Base-by-base conservation (phyloP, 352 stramenopile genomes). In the Globisporangium cederbergense region DNA sequence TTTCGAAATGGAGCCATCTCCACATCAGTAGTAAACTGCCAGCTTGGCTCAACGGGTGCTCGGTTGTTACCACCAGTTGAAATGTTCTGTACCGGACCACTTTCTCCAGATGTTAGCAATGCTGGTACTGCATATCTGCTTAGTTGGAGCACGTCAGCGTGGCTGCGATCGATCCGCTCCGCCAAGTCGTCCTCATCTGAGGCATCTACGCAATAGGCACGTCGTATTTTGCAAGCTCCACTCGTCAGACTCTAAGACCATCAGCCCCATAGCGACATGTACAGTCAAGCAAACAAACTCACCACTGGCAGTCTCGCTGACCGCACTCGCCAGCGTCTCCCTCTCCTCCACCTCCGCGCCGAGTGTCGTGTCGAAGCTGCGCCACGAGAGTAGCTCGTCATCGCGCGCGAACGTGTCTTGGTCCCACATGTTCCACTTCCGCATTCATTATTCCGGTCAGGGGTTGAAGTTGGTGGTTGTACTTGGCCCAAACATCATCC, bases 321-420 rank as follows among this genome's bases (percentile, higher is more conserved):
- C 18, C 4, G 4, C 62, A 36, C 65, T 45, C 8, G n/a, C 13
- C 16, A 45, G 47, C 22, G 25, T 5, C 25, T 62, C 46, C 10
- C 28, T 30, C 4, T 16, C 13, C 18, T 58, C 49, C 14, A 25
- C 40, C 1, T 75, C 65, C 0, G 57, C 25, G 9, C 58, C 53
- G 7, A 65, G 65, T 36, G 64, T 45, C 10, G 72, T 75, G 55
- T 77, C 72, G 2, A 80, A 63, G 61, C 71, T 80, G 46, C 71
- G 71, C 73, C 71, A 80, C 36, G 73, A 80, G 62, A 80, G 62
- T 65, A 72, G 40, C 34, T 80, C 73, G 43, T 80, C 73, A 42
- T 80, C 68, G 36, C 42, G 58, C 43, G 34, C 38, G 58, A 63
- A 71, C 13, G 47, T 30, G n/a, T 54, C 53, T 2, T 13, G 20